phyloP scores from a whole-genome alignment of 441 rosid species.

The California macrophylla region DNA sequence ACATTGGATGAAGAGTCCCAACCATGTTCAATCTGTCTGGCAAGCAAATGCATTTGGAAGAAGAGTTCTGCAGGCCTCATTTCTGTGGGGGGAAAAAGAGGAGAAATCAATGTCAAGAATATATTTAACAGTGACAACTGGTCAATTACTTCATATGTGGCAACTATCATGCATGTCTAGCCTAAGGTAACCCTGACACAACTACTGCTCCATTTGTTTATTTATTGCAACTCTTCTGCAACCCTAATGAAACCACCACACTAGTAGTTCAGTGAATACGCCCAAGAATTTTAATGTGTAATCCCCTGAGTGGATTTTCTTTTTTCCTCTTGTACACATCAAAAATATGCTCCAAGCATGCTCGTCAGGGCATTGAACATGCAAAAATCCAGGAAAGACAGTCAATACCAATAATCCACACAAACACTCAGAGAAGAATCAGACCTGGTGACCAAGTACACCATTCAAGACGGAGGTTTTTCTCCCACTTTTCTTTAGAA shows the following conservation, averaged over 20 bases:
- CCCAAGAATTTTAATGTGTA: not conserved
- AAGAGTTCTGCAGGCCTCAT: constrained; percentile 84
- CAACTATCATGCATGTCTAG: too few relatives aligned
- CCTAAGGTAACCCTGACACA: too few relatives aligned
- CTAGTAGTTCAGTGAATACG: not conserved
- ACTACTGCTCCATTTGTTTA: not conserved
- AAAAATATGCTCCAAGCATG: not conserved
- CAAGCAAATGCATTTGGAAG: constrained; percentile 89
- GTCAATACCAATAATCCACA: not conserved
- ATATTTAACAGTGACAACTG: not conserved
- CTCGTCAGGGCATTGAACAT: not conserved
- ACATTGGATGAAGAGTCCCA: constrained; percentile 31
- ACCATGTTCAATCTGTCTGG: constrained; percentile 35
- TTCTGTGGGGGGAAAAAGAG: constrained; percentile 33
- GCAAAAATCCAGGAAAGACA: not conserved
- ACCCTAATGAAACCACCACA: not conserved
- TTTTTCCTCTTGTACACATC: too few relatives aligned
- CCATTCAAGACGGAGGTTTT: constrained; percentile 77
- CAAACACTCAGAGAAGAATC: constrained; percentile 11
- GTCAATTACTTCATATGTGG: not conserved
- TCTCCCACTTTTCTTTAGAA: constrained; percentile 66
- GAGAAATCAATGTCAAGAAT: not conserved
- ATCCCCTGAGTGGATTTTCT: too few relatives aligned
- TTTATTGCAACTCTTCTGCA: not conserved
- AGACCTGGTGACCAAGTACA: constrained; percentile 91